Evolutionary conservation across 306 rosid species (phyloP).

Genomic region (Hippophae tibetana): DNA sequence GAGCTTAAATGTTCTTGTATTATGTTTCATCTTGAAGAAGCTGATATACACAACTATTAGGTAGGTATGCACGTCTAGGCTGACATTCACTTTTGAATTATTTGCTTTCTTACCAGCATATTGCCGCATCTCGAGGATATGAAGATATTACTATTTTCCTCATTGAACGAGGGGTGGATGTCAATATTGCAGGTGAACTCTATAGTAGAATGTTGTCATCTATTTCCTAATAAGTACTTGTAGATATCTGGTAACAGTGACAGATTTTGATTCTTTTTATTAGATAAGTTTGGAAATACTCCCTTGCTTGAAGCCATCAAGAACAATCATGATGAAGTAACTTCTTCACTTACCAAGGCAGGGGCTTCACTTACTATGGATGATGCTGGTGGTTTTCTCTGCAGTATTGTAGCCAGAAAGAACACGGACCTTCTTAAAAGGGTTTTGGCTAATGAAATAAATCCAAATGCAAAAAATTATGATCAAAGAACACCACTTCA

Average conservation of each 20-base stretch:
- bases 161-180: constrained; percentile 32
- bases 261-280: constrained; percentile 6
- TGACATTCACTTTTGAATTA: neutral
- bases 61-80: neutral
- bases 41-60: no score
- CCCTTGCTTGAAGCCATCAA: constrained; percentile 63
- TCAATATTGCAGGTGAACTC: constrained; percentile 35
- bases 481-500: constrained; percentile 55
- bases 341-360: constrained; percentile 34
- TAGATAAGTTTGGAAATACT: constrained; percentile 57
- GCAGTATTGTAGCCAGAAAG: constrained; percentile 35
- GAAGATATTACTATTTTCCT: constrained; percentile 43
- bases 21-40: no score
- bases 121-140: constrained; percentile 51
- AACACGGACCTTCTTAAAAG: constrained; percentile 30
- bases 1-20: no score
- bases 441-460: constrained; percentile 37
- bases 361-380: constrained; percentile 49
- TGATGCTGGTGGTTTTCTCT: constrained; percentile 46
- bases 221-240: neutral
- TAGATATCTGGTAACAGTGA: neutral
- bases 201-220: neutral
- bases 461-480: constrained; percentile 57
- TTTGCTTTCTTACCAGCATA: constrained; percentile 27
- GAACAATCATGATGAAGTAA: constrained; percentile 46